Evolutionary conservation across 495 filamentous ascomycete species (phyloP).

Genomic region (Penicillium paradoxum): DNA sequence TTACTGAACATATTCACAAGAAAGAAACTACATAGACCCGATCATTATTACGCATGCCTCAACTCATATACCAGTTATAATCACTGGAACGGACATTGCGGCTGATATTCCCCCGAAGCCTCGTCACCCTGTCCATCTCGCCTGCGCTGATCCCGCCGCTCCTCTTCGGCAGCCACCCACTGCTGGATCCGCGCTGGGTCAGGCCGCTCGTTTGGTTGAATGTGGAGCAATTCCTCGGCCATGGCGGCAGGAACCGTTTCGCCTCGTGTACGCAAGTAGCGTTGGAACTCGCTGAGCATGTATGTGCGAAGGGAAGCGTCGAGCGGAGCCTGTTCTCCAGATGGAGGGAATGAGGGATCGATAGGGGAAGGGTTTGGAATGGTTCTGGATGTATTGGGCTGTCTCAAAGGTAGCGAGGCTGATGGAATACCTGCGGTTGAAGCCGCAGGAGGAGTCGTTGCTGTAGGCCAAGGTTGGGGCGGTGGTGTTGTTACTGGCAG

Average conservation of each 20-base stretch:
- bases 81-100: neutral
- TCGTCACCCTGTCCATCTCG: neutral
- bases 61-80: neutral
- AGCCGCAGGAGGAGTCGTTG: neutral
- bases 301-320: neutral
- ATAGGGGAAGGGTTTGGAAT: neutral
- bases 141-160: neutral
- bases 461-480: neutral
- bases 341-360: neutral
- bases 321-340: neutral
- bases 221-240: constrained; percentile 1
- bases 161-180: neutral
- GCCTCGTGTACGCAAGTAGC: neutral
- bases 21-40: too few species aligned
- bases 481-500: neutral
- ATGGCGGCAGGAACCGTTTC: neutral
- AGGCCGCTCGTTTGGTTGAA: neutral
- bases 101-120: neutral
- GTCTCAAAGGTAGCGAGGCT: too few species aligned
- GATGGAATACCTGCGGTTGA: neutral
- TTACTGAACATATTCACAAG: too few species aligned
- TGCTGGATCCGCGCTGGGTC: constrained; percentile 1
- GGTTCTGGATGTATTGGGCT: neutral
- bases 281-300: constrained; percentile 4
- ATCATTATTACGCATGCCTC: neutral